Evolutionary conservation across 495 filamentous ascomycete species (phyloP), one percentile per base, ranked within the genome.

Genomic region (Penicillium samsonianum): DNA sequence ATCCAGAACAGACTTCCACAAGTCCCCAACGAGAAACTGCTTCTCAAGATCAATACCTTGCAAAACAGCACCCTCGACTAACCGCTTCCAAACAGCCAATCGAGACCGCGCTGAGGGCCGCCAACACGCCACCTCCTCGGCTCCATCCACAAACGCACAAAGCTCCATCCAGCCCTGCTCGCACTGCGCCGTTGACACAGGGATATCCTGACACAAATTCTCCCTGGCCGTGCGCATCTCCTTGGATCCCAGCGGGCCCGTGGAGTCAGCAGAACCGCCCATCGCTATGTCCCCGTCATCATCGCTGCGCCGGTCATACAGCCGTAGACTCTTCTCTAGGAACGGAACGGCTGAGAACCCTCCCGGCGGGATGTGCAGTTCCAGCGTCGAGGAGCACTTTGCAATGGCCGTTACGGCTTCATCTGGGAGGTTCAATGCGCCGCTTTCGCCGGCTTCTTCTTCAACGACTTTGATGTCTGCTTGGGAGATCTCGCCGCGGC

Each of bases 381-480:
- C 91, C 14, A 95, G 79, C 8, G 88, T 93, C 44, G 89, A 86
- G 38, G 83, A 80, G 60, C 88, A 84, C 33, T 88, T 88, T 2
- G 90, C 82, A 46, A 95, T 84, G 1, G 84, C 74, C 3, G 79
- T 77, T 3, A 93, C 54, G 0, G 74, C 65, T 30, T 73, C 67
- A 37, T 69, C 60, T 31, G 65, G 64, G 8, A 75, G 54, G 47
- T 70, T 63, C n/a, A 82, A 65, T 7, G 70, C 65, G 14, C 58
- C 57, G 14, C 30, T 56, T 22, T 69, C 67, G 12, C 45, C 61
- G 31, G 51, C 60, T 8, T 65, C 61, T 22, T 60, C 64, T 55
- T 62, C 67, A 33, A 72, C 62, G 51, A 71, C 65, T 37, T 66
- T 67, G 41, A 73, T 71, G 50, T 74, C 69, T 14, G 61, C 65